Percentiles rank a stretch among this genome's conserved stretches.
Conservation (phyloP, 306 rosid genomes). For the Vigna trinervia region DNA sequence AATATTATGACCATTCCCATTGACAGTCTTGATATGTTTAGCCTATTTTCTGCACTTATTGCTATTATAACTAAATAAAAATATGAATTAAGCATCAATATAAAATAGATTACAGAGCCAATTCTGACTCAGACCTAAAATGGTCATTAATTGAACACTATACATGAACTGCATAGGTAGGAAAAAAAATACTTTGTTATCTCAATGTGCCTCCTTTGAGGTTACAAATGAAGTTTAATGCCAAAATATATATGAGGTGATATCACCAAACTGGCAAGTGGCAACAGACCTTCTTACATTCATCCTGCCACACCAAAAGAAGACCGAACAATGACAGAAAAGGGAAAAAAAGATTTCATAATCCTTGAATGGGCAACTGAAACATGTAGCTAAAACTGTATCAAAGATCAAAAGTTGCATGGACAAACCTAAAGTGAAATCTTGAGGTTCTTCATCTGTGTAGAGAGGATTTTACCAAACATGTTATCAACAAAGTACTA, state of each 20-base stretch:
- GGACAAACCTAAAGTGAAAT: background rate
- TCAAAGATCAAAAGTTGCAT: slow-evolving; percentile 13
- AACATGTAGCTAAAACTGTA: slow-evolving; percentile 5
- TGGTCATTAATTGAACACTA: background rate
- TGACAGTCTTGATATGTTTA: too few relatives aligned
- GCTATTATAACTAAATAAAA: too few relatives aligned
- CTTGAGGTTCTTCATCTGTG: background rate
- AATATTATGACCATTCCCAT: too few relatives aligned
- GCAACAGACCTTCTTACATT: slow-evolving; percentile 8
- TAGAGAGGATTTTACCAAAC: background rate
- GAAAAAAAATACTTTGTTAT: background rate
- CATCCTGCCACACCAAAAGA: background rate
- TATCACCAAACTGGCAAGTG: background rate
- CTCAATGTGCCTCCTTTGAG: slow-evolving; percentile 13
- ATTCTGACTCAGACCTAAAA: slow-evolving; percentile 14
- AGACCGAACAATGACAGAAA: background rate
- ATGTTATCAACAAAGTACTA: background rate
- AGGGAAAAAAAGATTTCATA: background rate
- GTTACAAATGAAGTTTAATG: slow-evolving; percentile 23
- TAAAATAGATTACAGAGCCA: slow-evolving; percentile 15
- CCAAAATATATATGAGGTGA: background rate
- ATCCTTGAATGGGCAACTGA: background rate
- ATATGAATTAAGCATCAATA: background rate
- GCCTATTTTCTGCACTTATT: too few relatives aligned
- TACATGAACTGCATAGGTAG: background rate